Conservation (phyloP, 1,284 basidiomycete genomes). For the Coniferiporia sulphurascens region DNA sequence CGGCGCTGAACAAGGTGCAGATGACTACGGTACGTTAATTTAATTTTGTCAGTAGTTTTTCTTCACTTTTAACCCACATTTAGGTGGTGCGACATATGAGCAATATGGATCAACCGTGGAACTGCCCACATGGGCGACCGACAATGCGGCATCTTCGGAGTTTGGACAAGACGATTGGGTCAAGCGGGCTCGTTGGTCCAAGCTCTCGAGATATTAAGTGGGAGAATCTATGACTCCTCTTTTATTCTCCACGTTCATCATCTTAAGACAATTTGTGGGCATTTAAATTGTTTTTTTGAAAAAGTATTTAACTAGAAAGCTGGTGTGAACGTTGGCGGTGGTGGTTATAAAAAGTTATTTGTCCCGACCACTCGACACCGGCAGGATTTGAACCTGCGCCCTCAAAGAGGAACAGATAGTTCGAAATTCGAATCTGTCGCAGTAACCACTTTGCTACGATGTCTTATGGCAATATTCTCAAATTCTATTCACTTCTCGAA, state of each 20-base stretch:
- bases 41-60: slow-evolving; percentile 9
- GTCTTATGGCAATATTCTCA: too few species aligned
- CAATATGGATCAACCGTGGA: slow-evolving; percentile 96
- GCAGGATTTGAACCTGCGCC: slow-evolving; percentile 29
- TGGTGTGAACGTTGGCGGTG: too few species aligned
- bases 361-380: slow-evolving; percentile 21
- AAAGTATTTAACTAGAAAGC: not conserved
- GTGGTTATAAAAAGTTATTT: not conserved
- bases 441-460: slow-evolving; percentile 29
- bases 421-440: slow-evolving; percentile 27
- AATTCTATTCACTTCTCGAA: too few species aligned
- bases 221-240: not conserved
- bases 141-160: slow-evolving; percentile 84
- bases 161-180: slow-evolving; percentile 12
- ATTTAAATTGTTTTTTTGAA: not conserved
- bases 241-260: not conserved
- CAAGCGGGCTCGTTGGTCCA: not conserved
- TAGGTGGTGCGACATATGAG: slow-evolving; percentile 93
- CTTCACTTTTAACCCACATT: slow-evolving; percentile 16
- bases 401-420: slow-evolving; percentile 27
- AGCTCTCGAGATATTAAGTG: slow-evolving; percentile 5
- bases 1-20: slow-evolving; percentile 67
- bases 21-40: slow-evolving; percentile 69
- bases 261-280: not conserved
- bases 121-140: slow-evolving; percentile 93